phyloP scores from a whole-genome alignment of 2,329 filamentous ascomycete species.

The Alternaria sp. region DNA sequence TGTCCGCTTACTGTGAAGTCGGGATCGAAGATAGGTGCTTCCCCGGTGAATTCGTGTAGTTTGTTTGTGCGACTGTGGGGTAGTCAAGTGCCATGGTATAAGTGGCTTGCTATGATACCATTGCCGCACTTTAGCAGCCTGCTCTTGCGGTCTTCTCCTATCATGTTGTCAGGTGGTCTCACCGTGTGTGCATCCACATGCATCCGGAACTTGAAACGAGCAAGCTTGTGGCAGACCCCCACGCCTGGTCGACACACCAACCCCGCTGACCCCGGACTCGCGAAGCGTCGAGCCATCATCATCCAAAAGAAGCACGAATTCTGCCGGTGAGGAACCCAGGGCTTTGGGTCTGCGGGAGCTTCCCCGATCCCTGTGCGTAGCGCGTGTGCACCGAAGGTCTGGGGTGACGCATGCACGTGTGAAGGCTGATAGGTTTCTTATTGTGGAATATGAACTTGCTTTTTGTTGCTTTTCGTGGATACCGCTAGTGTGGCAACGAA shows the following conservation, averaged over 20 bases:
- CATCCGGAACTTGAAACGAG: slow-evolving; percentile 11
- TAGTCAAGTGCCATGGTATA: slow-evolving; percentile 1
- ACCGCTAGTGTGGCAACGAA: slow-evolving; percentile 26
- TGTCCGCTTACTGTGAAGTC: neutral
- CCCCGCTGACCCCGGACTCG: slow-evolving; percentile 26
- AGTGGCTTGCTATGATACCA: slow-evolving; percentile 13
- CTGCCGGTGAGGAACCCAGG: slow-evolving; percentile 29
- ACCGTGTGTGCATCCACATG: slow-evolving; percentile 4
- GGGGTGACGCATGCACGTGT: slow-evolving; percentile 24
- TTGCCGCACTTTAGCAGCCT: slow-evolving; percentile 2
- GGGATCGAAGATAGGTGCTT: slow-evolving; percentile 1
- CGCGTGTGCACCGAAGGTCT: slow-evolving; percentile 19
- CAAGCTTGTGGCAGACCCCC: slow-evolving; percentile 23
- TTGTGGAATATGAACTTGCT: slow-evolving; percentile 23
- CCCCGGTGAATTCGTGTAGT: slow-evolving; percentile 4
- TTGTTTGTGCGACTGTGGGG: slow-evolving; percentile 9
- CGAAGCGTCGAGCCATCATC: slow-evolving; percentile 16
- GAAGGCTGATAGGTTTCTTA: slow-evolving; percentile 9
- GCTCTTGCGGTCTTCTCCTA: slow-evolving; percentile 9
- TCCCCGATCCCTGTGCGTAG: slow-evolving; percentile 31
- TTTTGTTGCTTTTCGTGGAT: slow-evolving; percentile 23
- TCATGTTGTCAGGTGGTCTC: slow-evolving; percentile 10
- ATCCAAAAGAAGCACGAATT: slow-evolving; percentile 22
- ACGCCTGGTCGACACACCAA: slow-evolving; percentile 17
- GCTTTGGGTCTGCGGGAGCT: slow-evolving; percentile 33